These are phyloP conservation scores for Dothistroma septosporum DNA, from an alignment of 2,329 filamentous ascomycete genomes.

Conservation along the genomic window DNA sequence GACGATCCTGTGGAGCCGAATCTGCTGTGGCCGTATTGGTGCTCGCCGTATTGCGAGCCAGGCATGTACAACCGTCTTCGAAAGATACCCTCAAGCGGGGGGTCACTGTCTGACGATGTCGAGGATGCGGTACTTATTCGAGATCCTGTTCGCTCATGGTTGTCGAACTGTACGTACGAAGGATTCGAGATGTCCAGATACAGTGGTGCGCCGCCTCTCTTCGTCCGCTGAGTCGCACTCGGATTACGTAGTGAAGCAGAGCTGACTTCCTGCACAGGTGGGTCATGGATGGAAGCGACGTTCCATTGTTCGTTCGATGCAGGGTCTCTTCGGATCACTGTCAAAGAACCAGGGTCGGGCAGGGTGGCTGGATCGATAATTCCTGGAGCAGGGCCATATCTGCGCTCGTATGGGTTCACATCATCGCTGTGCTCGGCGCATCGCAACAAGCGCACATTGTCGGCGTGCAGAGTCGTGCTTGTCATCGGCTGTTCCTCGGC, in stretches of 20 bases:
- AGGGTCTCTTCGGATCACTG: conserved; percentile 51
- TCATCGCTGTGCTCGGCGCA: conserved; percentile 21
- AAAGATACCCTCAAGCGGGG: conserved; percentile 37
- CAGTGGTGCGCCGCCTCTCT: conserved; percentile 40
- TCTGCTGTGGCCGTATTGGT: conserved; percentile 39
- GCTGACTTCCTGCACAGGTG: conserved; percentile 42
- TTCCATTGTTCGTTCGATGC: conserved; percentile 50
- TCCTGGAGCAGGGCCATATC: conserved; percentile 12
- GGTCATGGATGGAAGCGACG: conserved; percentile 47
- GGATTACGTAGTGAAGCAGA: conserved; percentile 38
- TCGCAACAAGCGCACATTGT: conserved; percentile 24
- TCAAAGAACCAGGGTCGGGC: conserved; percentile 33
- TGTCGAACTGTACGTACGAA: conserved; percentile 57
- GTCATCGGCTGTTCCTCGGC: conserved; percentile 16
- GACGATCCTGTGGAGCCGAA: conserved; percentile 8
- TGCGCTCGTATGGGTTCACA: conserved; percentile 26
- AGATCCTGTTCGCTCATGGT: conserved; percentile 27
- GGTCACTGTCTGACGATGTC: conserved; percentile 23
- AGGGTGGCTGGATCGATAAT: conserved; percentile 10
- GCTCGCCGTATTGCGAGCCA: conserved; percentile 38
- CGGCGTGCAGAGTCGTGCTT: conserved; percentile 21
- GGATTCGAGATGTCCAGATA: conserved; percentile 56
- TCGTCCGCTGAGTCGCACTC: conserved; percentile 30
- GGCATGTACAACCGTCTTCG: conserved; percentile 48
- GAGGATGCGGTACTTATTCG: conserved; percentile 28